Percentiles rank a stretch among this genome's conserved stretches.
phyloP scores from a whole-genome alignment of 139 green algal species.

The Tetradesmus lagerheimii region DNA sequence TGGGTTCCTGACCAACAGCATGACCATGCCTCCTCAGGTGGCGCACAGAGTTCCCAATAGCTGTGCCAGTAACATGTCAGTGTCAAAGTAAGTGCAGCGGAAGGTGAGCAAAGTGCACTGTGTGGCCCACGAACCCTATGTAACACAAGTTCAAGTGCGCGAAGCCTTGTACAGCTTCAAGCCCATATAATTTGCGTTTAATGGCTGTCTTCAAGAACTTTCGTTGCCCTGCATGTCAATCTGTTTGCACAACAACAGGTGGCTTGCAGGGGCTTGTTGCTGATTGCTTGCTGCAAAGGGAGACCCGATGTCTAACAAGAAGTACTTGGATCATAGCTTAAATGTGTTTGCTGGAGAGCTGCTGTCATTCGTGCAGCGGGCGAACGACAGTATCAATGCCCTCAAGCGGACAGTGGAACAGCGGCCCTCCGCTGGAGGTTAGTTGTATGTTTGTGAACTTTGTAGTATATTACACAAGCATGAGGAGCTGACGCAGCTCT shows the following conservation, averaged over 20 bases:
- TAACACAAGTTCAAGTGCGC: neutral
- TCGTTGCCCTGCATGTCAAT: neutral
- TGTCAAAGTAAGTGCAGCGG: no score
- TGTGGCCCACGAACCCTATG: neutral
- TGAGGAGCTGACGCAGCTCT: neutral
- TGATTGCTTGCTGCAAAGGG: neutral
- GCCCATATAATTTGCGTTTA: neutral
- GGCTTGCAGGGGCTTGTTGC: neutral
- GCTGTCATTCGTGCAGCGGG: constrained; percentile 37
- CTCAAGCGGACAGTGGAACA: constrained; percentile 34
- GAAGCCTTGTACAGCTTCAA: neutral
- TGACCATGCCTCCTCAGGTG: no score
- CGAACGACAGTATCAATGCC: constrained; percentile 25
- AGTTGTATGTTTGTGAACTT: neutral
- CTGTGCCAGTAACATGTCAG: no score
- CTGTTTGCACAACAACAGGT: neutral
- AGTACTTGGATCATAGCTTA: neutral
- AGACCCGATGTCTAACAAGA: neutral
- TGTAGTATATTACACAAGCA: neutral
- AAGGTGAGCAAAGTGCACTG: no score
- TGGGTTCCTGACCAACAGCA: no score
- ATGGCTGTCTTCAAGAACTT: neutral
- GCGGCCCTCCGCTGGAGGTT: constrained; percentile 31
- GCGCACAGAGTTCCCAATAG: no score
- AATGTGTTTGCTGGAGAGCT: constrained; percentile 21